Conservation (phyloP, 2,329 filamentous ascomycete species). For the Ophiostoma tasmaniense region DNA sequence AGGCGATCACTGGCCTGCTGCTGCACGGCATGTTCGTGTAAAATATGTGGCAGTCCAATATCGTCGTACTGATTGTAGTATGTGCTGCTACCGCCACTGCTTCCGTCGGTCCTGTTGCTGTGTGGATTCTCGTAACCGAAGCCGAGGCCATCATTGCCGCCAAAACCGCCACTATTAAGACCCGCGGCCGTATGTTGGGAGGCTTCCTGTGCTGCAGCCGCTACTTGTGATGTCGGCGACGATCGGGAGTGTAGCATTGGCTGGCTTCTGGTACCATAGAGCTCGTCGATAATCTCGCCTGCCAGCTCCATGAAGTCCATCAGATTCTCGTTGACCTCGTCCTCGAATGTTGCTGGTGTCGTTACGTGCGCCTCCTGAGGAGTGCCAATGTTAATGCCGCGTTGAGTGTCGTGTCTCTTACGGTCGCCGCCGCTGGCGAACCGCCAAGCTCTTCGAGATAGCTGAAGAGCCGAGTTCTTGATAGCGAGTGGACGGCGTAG, state of each 20-base stretch:
- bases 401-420: too few relatives aligned
- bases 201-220: background rate
- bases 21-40: constrained; percentile 9
- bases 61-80: background rate
- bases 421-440: background rate
- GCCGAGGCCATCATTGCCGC: background rate
- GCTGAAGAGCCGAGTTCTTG: constrained; percentile 12
- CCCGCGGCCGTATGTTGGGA: background rate
- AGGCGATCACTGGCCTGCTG: constrained; percentile 3
- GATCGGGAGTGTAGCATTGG: background rate
- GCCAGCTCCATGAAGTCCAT: constrained; percentile 17
- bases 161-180: background rate
- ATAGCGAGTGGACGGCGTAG: constrained; percentile 15
- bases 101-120: background rate
- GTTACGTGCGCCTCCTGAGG: background rate
- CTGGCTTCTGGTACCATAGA: constrained; percentile 9
- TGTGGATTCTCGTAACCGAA: background rate
- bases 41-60: constrained; percentile 2
- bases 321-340: constrained; percentile 15
- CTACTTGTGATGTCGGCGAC: background rate
- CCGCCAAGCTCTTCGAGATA: constrained; percentile 16
- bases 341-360: constrained; percentile 8
- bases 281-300: constrained; percentile 14
- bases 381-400: background rate
- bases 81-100: background rate